A percentile compares a stretch with the other conserved stretches of the same genome.
These are phyloP conservation scores for Ogataea zsoltii DNA, from an alignment of 805 yeast genomes.

Conservation along the genomic window DNA sequence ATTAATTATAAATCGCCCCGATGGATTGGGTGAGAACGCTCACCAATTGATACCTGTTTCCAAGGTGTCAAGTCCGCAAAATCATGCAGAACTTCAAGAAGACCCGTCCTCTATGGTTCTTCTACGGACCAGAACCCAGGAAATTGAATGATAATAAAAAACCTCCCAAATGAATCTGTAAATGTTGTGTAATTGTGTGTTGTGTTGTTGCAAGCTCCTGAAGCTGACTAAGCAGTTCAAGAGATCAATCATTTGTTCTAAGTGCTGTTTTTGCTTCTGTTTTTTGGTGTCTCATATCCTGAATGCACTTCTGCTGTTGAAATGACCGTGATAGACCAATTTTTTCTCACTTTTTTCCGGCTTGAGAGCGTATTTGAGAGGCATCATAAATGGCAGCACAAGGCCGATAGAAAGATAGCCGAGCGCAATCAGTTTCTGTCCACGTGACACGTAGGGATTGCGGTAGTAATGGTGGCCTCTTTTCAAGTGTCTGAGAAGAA, in stretches of 20 bases:
- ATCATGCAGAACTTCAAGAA: background rate
- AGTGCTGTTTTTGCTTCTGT: too few species aligned
- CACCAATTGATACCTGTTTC: background rate
- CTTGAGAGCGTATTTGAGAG: constrained; percentile 31
- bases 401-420: constrained; percentile 36
- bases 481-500: constrained; percentile 3
- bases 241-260: too few species aligned
- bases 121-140: background rate
- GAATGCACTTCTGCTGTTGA: constrained; percentile 33
- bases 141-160: background rate
- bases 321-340: constrained; percentile 27
- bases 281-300: constrained; percentile 30
- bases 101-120: background rate
- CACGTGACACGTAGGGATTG: constrained; percentile 14
- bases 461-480: constrained; percentile 16
- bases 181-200: background rate
- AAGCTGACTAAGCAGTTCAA: background rate
- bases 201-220: too few species aligned
- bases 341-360: constrained; percentile 13
- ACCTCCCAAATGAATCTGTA: constrained; percentile 1
- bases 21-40: constrained; percentile 3
- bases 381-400: constrained; percentile 37
- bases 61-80: background rate
- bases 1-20: constrained; percentile 3
- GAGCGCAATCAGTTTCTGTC: constrained; percentile 28